phyloP scores from a whole-genome alignment of 2,329 filamentous ascomycete species.

The Aureobasidium subglaciale region DNA sequence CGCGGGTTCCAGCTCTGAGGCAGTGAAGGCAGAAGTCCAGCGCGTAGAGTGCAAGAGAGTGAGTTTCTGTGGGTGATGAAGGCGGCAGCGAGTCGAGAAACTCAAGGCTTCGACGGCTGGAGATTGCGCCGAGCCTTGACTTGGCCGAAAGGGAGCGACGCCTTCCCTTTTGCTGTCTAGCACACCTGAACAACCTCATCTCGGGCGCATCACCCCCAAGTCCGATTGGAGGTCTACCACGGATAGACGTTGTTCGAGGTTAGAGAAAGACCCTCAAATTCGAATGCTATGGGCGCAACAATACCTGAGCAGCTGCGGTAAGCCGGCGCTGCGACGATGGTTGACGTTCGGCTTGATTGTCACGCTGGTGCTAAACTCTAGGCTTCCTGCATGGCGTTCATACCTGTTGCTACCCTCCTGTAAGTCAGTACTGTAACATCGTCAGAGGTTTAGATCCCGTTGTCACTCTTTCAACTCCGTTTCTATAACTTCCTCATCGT shows the following conservation, averaged over 20 bases:
- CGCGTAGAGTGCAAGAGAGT: neutral
- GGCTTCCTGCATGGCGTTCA: slow-evolving; percentile 1
- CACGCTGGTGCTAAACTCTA: slow-evolving; percentile 5
- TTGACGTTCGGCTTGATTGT: slow-evolving; percentile 11
- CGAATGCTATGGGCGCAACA: neutral
- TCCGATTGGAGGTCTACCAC: neutral
- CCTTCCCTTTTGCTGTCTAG: slow-evolving; percentile 7
- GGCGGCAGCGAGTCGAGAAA: neutral
- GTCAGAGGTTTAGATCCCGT: neutral
- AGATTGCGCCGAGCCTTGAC: slow-evolving; percentile 3
- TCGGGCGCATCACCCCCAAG: slow-evolving; percentile 1
- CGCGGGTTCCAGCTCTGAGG: neutral
- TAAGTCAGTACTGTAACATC: slow-evolving; percentile 3
- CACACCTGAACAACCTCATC: neutral
- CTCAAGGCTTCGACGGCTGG: neutral
- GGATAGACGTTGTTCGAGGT: neutral
- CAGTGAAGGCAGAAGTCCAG: neutral
- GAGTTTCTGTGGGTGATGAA: neutral
- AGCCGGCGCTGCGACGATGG: slow-evolving; percentile 1
- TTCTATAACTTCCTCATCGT: slow-evolving; percentile 4
- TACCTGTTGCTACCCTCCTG: slow-evolving; percentile 1
- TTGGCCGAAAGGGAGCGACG: neutral
- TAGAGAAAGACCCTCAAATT: neutral
- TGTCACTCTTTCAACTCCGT: neutral
- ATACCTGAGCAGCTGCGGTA: neutral